Evolutionary conservation across 2,329 filamentous ascomycete genomes (phyloP).

Genomic region (Penicillium sp.): DNA sequence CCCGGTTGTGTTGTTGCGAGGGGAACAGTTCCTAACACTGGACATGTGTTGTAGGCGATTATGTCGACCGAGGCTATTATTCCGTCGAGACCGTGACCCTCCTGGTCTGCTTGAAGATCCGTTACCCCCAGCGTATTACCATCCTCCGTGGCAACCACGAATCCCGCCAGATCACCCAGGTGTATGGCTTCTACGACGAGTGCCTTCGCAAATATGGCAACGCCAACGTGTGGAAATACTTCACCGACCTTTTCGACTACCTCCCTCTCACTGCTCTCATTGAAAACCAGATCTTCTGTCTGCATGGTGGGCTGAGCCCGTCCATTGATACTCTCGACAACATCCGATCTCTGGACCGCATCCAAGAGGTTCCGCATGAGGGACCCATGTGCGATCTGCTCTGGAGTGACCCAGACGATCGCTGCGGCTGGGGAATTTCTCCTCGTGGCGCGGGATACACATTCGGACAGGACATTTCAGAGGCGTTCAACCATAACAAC

Average conservation of each 20-base stretch:
- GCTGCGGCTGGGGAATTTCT: constrained; percentile 93
- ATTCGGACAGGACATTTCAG: constrained; percentile 94
- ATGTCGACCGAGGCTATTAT: constrained; percentile 98
- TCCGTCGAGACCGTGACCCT: constrained; percentile 97
- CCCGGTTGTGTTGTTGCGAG: not conserved
- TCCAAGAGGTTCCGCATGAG: constrained; percentile 97
- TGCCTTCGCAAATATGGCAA: constrained; percentile 98
- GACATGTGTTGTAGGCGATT: constrained; percentile 66
- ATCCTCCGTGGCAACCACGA: constrained; percentile 99
- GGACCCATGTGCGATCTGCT: constrained; percentile 97
- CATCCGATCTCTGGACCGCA: constrained; percentile 89
- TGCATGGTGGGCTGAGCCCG: constrained; percentile 94
- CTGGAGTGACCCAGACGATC: constrained; percentile 97
- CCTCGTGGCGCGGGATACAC: constrained; percentile 93
- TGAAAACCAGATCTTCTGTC: constrained; percentile 98
- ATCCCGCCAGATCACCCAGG: constrained; percentile 96
- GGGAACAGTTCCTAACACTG: constrained; percentile 5
- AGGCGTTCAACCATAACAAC: constrained; percentile 99
- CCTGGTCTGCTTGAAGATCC: constrained; percentile 93
- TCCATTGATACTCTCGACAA: constrained; percentile 94
- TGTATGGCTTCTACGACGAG: constrained; percentile 99
- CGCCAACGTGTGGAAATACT: constrained; percentile 99
- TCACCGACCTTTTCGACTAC: constrained; percentile 98
- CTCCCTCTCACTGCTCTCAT: constrained; percentile 95
- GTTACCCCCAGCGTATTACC: constrained; percentile 96